Evolutionary conservation across 2,329 filamentous ascomycete species (phyloP).

Genomic region (Mycosphaerella arachidis): DNA sequence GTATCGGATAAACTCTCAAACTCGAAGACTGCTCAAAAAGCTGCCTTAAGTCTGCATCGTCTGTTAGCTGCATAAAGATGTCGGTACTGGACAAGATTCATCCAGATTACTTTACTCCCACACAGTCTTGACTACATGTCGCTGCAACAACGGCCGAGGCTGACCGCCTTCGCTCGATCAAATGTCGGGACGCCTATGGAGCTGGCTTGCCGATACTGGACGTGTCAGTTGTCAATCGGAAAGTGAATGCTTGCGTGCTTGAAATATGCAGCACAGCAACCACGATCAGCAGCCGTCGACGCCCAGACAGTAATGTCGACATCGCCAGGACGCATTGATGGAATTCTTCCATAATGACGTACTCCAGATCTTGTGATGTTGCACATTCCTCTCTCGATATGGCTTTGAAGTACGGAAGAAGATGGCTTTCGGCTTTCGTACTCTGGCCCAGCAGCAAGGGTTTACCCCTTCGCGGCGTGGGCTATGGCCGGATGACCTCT

Average conservation of each 20-base stretch:
- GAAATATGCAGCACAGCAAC: constrained; percentile 50
- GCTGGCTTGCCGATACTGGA: constrained; percentile 48
- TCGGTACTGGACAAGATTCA: constrained; percentile 14
- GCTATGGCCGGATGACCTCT: too few species aligned
- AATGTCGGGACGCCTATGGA: constrained; percentile 42
- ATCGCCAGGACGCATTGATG: too few species aligned
- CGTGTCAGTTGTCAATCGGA: constrained; percentile 49
- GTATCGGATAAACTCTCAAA: constrained; percentile 46
- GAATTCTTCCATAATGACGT: too few species aligned
- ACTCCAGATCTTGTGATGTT: too few species aligned
- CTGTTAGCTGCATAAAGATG: not conserved
- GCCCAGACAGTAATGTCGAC: constrained; percentile 51
- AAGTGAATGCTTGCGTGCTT: constrained; percentile 43
- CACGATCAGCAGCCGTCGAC: constrained; percentile 48
- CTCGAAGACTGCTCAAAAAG: constrained; percentile 51
- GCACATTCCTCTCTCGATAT: too few species aligned
- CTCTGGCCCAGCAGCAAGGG: too few species aligned
- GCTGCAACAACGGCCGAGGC: constrained; percentile 50
- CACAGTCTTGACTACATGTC: constrained; percentile 56
- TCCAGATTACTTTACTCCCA: constrained; percentile 47
- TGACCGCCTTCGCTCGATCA: constrained; percentile 31
- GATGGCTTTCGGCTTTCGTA: too few species aligned
- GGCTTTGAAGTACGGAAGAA: too few species aligned
- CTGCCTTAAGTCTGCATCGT: constrained; percentile 41
- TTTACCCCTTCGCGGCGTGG: too few species aligned